phyloP scores from a whole-genome alignment of 2,329 filamentous ascomycete genomes.

The Penicillium sp. region DNA sequence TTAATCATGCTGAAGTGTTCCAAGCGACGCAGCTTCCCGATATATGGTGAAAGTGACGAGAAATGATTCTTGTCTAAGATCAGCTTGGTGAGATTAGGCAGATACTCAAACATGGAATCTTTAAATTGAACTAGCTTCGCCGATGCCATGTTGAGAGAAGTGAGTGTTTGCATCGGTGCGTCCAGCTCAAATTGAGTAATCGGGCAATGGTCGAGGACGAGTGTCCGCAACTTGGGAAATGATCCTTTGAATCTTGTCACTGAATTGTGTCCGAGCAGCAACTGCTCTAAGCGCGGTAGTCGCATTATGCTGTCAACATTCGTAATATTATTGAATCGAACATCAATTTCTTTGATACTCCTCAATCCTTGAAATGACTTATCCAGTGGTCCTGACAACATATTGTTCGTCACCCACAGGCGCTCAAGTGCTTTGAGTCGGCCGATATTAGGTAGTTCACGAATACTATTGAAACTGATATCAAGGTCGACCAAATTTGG shows the following conservation, averaged over 20 bases:
- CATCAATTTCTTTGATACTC: constrained; percentile 83
- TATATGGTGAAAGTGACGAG: constrained; percentile 77
- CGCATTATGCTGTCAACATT: constrained; percentile 83
- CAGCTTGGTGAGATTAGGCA: constrained; percentile 81
- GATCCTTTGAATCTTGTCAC: constrained; percentile 85
- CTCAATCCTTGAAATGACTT: constrained; percentile 66
- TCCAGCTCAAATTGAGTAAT: constrained; percentile 88
- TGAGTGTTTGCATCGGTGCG: constrained; percentile 72
- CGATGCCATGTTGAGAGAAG: constrained; percentile 82
- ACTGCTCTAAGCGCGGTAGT: constrained; percentile 79
- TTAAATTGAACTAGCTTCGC: constrained; percentile 84
- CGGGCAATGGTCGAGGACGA: constrained; percentile 92
- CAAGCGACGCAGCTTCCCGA: constrained; percentile 75
- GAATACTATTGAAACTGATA: constrained; percentile 92
- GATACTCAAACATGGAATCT: constrained; percentile 81
- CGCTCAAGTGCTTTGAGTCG: constrained; percentile 76
- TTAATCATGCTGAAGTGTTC: constrained; percentile 93
- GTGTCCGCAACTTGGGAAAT: constrained; percentile 77
- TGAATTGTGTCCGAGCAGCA: constrained; percentile 87
- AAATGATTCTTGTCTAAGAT: constrained; percentile 95
- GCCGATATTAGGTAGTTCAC: constrained; percentile 73
- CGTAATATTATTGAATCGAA: constrained; percentile 86
- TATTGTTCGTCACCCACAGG: constrained; percentile 94
- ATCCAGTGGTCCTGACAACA: constrained; percentile 71
- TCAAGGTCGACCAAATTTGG: constrained; percentile 86